Evolutionary conservation across 768 basidiomycete species (phyloP), one percentile per base, ranked within the genome.

Genomic region (Brasilioporus rufonigricans): DNA sequence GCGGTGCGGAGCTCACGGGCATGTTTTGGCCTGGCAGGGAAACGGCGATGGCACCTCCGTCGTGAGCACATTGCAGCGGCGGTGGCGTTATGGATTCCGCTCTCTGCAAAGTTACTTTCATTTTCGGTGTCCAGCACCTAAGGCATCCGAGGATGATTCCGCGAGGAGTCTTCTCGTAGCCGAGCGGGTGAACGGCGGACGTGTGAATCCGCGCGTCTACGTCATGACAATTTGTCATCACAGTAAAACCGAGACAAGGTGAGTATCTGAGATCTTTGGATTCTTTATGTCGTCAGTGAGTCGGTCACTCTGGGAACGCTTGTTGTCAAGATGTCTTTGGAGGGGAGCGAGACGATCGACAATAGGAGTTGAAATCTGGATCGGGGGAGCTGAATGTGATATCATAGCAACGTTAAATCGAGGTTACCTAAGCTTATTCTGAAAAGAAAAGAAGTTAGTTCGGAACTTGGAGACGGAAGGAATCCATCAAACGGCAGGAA

Each of bases 351-450:
- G 13, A 24, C 24, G 24, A 24, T 26, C 8, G 7, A 21, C 21
- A n/a, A n/a, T n/a, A n/a, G n/a, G n/a, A n/a, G 35, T 24, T 19
- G 24, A 19, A 24, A 48, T 48, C 33, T 19, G 18, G 36, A 38
- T 38, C 36, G 36, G 16, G 19, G 21, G 36, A 40, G 29, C n/a
- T n/a, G n/a, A 12, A 27, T 19, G 24, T 32, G 29, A 51, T 43
- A 51, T 52, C 50, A 44, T 45, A 13, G 44, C 35, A 52, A 52
- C 44, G 51, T 52, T 45, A 50, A n/a, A 50, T 19, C 39, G 26
- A n/a, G 14, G 32, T 27, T 13, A 8, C 9, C 19, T 39, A 8
- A 39, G 39, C 14, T 39, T 39, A 21, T 36, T 18, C 16, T 36
- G 14, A 26, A 12, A 23, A 11, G 38, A 29, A 12, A n/a, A 4